Base-by-base conservation (phyloP, 257 asterid species). In the Nicotiana undulata region DNA sequence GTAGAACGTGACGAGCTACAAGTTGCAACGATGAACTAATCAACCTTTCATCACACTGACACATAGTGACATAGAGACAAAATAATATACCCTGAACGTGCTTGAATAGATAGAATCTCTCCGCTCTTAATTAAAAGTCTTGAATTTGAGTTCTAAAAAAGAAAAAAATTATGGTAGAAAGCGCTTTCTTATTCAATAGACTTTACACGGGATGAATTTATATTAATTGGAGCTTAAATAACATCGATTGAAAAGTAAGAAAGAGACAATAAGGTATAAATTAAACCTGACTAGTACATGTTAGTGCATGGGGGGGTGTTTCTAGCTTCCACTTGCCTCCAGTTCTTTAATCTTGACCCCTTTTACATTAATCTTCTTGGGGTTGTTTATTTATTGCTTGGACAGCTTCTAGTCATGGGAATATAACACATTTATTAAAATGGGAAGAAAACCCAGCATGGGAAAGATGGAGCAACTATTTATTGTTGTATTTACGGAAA, bases 101-200 rank as follows among this genome's bases (percentile, higher is more conserved):
- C 0, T 37, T 37, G 2, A 0, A 7, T 7, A 0, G 10, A 7
- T 37, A 6, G 0, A 9, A 6, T 1, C 0, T 1, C 2, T 37
- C 2, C 2, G 0, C 3, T 37, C 10, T 37, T 37, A 37, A 7
- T 37, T 7, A 37, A 37, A 37, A 37, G 0, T 37, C 7, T 37
- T 0, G 3, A 37, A 1, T 37, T 37, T 1, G 2, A 37, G 2
- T 0, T 37, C 9, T 37, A 37, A 7, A 0, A 37, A 37, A 5
- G 1, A 0, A 34, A 34, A 34, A 37, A 37, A 1, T 37, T 6
- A 37, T 37, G 0, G 1, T 37, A 37, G 10, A 0, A 37, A 34
- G 5, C 1, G 7, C 7, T 34, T 34, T 5, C 0, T 1, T 34
- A 34, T 34, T 34, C 5, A 34, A 34, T 34, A 5, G 5, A 34